Base-by-base conservation (phyloP, 148 eudicot genomes). In the Suaeda aralocaspica region DNA sequence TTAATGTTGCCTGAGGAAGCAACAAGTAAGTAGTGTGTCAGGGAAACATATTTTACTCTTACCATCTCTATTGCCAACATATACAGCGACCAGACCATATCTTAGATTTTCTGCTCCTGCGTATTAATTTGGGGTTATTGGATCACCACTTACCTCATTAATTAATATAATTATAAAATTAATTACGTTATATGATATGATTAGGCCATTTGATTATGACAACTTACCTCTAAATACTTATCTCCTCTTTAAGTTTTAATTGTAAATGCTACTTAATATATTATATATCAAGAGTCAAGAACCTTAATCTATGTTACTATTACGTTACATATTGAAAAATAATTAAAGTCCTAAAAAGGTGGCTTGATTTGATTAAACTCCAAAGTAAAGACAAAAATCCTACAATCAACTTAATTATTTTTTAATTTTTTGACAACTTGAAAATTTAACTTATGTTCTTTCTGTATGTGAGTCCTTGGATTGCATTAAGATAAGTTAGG, bases 11-110 rank as follows among this genome's bases (percentile, higher is more conserved):
- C 74, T 55, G 64, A n/a, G 51, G 50, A 76, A 70, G 75, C 71
- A 70, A 76, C 75, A 70, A 76, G n/a, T n/a, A n/a, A n/a, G 75
- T 57, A 33, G 34, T 76, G 33, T 70, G 71, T 57, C 66, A 71
- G 60, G 67, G 60, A 70, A 65, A 76, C 66, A 70, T 46, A 48
- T 33, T 64, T 71, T 57, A 71, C 71, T 64, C 48, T 76, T 65
- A 76, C 66, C 79, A 76, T 70, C 66, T 58, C 68, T 70, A 64
- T 70, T 67, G 67, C 72, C 74, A 52, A 19, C 61, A 53, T 18
- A 75, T 51, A 62, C 33, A 65, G 39, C 57, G 66, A 71, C 72
- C 73, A 44, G n/a, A n/a, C n/a, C n/a, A n/a, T 76, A 45, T 64
- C 42, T 53, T 25, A 34, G 59, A 63, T 3, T 61, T 67, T 59